Base-by-base conservation (phyloP, 2,329 filamentous ascomycete species). In the Paecilomyces sp. region DNA sequence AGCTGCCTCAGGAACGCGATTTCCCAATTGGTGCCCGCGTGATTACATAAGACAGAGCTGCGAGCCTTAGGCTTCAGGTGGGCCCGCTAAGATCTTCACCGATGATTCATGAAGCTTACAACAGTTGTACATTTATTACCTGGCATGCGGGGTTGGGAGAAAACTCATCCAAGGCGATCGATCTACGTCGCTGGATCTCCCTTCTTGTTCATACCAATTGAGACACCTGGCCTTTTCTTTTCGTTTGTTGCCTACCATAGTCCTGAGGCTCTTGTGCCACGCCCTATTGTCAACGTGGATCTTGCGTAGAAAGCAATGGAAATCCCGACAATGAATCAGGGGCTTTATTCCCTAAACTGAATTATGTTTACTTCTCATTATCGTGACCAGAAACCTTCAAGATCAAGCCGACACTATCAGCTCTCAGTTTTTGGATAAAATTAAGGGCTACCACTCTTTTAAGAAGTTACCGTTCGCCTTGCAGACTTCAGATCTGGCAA, bases 231-330 rank as follows among this genome's bases (percentile, higher is more conserved):
- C 51, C 51, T 30, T 24, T 53, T 53, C 51, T 53, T 53, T 25
- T 13, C 51, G 51, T 8, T 53, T 53, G 51, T 11, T 53, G 28
- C 51, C 28, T 53, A 30, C 12, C 51, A 22, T 15, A 24, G 28
- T 30, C 22, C 22, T 30, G 24, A 53, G 51, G 51, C 51, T 53
- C 5, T 3, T 24, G 51, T 31, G 54, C 25, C 9, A 41, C 57
- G 57, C 57, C 57, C 51, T 58, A 53, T 58, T 18, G 47, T 53
- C 53, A 51, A 24, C 50, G 31, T 33, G 31, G 31, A 53, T 24
- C 50, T 33, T 57, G 55, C 55, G 57, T 63, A 59, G 62, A 63
- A 63, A 22, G 57, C 56, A 28, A 50, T 60, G 58, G 62, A 63
- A 33, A 63, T 47, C 58, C 34, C 36, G 53, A 47, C 50, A 51